Base-by-base conservation (phyloP, 495 filamentous ascomycete genomes). In the Geopyxis carbonaria region DNA sequence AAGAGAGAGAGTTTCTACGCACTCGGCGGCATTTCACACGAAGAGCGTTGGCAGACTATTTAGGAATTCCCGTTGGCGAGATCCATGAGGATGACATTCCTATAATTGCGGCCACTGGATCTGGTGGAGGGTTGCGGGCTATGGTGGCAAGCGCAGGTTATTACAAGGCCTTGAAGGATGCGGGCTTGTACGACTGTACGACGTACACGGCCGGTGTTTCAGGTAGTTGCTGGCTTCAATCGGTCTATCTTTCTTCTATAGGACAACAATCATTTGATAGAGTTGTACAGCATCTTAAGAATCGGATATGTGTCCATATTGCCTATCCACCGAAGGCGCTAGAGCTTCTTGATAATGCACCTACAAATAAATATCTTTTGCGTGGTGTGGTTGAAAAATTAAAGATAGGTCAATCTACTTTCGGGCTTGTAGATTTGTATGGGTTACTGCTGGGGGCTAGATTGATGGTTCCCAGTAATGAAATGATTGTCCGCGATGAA, bases 141-240 rank as follows among this genome's bases (percentile, higher is more conserved):
- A 65, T 97, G 34, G 81, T 94, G 6, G 87, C 89, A 10, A 84
- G 89, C 0, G 70, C 81, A 0, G 80, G 85, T 9, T 93, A 82
- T 1, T 79, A 82, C 38, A 61, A 86, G 10, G 80, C 80, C 22
- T 67, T 83, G 3, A 67, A 78, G 19, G 80, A 93, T 57, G 74
- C 76, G 33, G 89, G 89, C 0, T 63, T 97, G 0, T 92, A 89
- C 56, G 83, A 93, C 55, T 93, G 86, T 56, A 69, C 78, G 0
- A 97, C 85, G 0, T 97, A 97, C 51, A 86, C 83, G 0, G 82
- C 89, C 18, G 89, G 89, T 5, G 89, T 97, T 11, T 87, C 80
- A 51, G 89, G 89, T 3, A 89, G 80, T 46, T 94, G 89, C 56
- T 97, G 89, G 89, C 62, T 94, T 22, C 86, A 94, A 57, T 67